Evolutionary conservation across 129 eudicot species (phyloP).

Genomic region (carrot (Daucus carota)): DNA sequence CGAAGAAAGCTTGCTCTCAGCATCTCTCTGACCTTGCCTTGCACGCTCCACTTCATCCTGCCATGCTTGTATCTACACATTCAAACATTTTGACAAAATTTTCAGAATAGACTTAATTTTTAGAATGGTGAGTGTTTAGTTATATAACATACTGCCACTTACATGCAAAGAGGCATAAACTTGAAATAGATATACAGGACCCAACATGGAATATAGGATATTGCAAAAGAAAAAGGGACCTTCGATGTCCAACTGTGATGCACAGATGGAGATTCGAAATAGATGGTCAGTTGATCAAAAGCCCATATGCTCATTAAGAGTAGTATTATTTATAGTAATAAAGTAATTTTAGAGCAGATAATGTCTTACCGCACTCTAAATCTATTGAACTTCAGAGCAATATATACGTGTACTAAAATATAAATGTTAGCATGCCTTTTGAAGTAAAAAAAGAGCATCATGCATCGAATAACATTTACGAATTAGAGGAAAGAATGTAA

Average conservation of each 20-base stretch:
- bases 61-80: constrained; percentile 85
- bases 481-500: neutral
- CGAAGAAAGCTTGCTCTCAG: constrained; percentile 90
- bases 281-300: neutral
- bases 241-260: neutral
- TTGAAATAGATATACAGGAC: neutral
- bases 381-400: neutral
- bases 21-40: constrained; percentile 93
- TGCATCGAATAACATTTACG: neutral
- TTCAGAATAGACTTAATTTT: neutral
- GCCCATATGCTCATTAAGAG: neutral
- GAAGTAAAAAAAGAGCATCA: neutral
- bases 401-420: neutral
- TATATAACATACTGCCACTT: neutral
- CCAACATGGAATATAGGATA: neutral
- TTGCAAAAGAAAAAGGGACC: neutral
- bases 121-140: neutral
- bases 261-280: neutral
- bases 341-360: neutral
- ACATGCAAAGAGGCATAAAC: neutral
- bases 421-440: neutral
- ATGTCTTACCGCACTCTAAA: neutral
- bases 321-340: neutral
- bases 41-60: constrained; percentile 99
- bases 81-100: constrained; percentile 1